Conservation (phyloP, 1,139 yeast genomes). For the Pichia sp. region DNA sequence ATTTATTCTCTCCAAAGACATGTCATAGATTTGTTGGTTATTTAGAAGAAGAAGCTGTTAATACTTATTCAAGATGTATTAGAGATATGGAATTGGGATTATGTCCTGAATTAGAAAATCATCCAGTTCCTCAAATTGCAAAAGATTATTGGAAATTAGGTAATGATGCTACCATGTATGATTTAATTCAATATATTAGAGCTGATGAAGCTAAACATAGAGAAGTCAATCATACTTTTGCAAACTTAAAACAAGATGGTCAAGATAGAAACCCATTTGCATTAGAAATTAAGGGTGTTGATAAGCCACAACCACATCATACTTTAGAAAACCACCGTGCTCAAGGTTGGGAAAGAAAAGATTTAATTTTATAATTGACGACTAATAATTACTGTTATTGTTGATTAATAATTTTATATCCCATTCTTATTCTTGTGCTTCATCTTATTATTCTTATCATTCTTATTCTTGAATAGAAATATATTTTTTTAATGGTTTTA, state of each 20-base stretch:
- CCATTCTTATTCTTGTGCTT: too few relatives aligned
- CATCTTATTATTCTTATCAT: too few relatives aligned
- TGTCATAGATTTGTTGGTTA: constrained; percentile 79
- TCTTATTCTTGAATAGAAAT: too few relatives aligned
- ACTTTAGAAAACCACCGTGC: constrained; percentile 44
- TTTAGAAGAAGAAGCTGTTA: constrained; percentile 73
- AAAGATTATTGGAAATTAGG: constrained; percentile 56
- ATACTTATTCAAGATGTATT: constrained; percentile 60
- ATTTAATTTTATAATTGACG: constrained; percentile 28
- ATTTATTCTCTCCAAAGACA: constrained; percentile 53
- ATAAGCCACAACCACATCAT: constrained; percentile 48
- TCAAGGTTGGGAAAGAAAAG: constrained; percentile 62
- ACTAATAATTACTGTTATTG: too few relatives aligned
- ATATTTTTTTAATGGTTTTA: too few relatives aligned
- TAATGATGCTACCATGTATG: constrained; percentile 49
- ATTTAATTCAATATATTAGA: constrained; percentile 51
- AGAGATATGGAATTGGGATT: constrained; percentile 48
- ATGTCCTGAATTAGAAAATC: constrained; percentile 42
- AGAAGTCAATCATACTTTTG: constrained; percentile 72
- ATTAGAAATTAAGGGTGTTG: constrained; percentile 32
- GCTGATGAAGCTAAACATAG: constrained; percentile 73
- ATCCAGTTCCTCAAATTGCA: constrained; percentile 52
- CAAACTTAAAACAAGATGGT: constrained; percentile 47
- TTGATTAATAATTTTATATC: too few relatives aligned
- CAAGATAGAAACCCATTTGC: constrained; percentile 68